A percentile compares a stretch with the other conserved stretches of the same genome.
Evolutionary conservation across 2,329 filamentous ascomycete genomes (phyloP).

Genomic region (Botrytis pseudocinerea): DNA sequence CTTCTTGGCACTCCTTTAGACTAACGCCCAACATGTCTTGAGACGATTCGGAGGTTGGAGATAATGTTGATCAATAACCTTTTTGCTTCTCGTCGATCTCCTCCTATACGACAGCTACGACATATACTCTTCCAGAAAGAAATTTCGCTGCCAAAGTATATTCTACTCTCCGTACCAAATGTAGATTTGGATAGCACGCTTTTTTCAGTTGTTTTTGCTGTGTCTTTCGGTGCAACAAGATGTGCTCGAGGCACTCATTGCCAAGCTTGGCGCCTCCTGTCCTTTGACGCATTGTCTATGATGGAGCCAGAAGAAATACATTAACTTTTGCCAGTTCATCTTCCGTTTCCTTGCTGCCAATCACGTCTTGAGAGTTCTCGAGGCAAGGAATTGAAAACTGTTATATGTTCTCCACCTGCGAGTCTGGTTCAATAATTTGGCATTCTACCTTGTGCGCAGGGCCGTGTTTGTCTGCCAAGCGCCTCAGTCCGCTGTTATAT

Average conservation of each 20-base stretch:
- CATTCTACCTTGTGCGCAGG: not conserved
- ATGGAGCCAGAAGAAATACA: not conserved
- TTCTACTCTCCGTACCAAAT: not conserved
- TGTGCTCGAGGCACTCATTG: not conserved
- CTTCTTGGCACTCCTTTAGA: slow-evolving; percentile 1
- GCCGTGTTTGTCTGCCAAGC: slow-evolving; percentile 5
- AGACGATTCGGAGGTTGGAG: not conserved
- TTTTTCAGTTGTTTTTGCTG: not conserved
- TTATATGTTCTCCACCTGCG: not conserved
- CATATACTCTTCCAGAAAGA: not conserved
- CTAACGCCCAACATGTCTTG: slow-evolving; percentile 12
- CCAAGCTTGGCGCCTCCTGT: not conserved
- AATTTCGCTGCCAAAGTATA: not conserved
- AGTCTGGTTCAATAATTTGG: not conserved
- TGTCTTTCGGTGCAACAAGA: not conserved
- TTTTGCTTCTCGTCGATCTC: not conserved
- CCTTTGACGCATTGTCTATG: not conserved
- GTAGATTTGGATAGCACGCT: not conserved
- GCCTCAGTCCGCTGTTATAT: not conserved
- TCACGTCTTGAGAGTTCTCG: not conserved
- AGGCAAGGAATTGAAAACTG: too few species aligned
- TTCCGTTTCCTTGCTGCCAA: not conserved
- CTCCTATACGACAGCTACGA: not conserved
- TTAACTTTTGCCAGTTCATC: too few species aligned
- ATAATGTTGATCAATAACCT: not conserved